phyloP scores from a whole-genome alignment of 164 flowering plant species.

The Vitis rotundifolia region DNA sequence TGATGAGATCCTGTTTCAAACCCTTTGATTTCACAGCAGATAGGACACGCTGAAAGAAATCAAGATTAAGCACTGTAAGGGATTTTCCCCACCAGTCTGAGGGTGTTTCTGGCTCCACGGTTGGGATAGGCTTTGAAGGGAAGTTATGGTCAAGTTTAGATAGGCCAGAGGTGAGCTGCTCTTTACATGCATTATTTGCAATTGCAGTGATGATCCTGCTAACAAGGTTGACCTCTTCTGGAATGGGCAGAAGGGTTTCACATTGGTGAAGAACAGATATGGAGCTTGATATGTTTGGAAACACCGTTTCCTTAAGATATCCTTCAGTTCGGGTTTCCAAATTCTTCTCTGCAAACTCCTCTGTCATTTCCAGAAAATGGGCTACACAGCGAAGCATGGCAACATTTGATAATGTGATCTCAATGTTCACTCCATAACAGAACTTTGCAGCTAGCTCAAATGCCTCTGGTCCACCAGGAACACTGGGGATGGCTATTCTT shows the following conservation, averaged over 20 bases:
- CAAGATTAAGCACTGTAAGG: constrained; percentile 64
- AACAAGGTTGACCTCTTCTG: constrained; percentile 80
- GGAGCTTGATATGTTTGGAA: constrained; percentile 71
- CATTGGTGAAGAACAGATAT: constrained; percentile 79
- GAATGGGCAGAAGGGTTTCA: constrained; percentile 61
- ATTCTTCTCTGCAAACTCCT: constrained; percentile 81
- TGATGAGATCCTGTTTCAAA: constrained; percentile 72
- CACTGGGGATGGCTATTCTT: constrained; percentile 44
- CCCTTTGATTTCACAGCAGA: constrained; percentile 83
- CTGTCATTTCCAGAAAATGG: constrained; percentile 87
- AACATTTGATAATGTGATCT: constrained; percentile 67
- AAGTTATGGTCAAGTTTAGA: constrained; percentile 72
- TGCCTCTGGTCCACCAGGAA: constrained; percentile 91
- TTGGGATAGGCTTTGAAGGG: constrained; percentile 36
- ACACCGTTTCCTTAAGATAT: constrained; percentile 65
- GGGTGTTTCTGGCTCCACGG: constrained; percentile 59
- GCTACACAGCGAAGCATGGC: constrained; percentile 75
- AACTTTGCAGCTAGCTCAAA: constrained; percentile 94
- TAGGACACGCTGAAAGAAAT: constrained; percentile 84
- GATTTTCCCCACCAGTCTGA: constrained; percentile 93
- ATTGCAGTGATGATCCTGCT: constrained; percentile 61
- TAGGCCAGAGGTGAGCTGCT: constrained; percentile 86
- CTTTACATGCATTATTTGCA: constrained; percentile 83
- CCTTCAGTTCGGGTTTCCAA: constrained; percentile 59
- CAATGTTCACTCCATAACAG: constrained; percentile 81